Evolutionary conservation across 495 filamentous ascomycete species (phyloP), one percentile per base, ranked within the genome.

Genomic region (Aspergillus taichungensis): DNA sequence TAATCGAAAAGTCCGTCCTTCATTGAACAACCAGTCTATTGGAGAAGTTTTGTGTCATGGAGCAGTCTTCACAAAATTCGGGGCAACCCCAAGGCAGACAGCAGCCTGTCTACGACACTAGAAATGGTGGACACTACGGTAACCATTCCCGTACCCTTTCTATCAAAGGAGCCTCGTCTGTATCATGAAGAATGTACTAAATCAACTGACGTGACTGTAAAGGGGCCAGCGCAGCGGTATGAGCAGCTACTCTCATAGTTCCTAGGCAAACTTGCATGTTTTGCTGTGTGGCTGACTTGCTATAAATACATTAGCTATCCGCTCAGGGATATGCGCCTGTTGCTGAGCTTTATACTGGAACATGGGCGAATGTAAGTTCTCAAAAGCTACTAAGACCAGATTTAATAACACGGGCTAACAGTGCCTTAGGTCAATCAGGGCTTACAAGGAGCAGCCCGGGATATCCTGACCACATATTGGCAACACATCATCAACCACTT

Each of bases 401-500:
- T 24, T 24, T 24, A 2, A 41, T 31, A 40, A 38, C 54, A 40
- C 30, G 40, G 13, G 38, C 42, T 55, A 37, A 63, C 47, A 13
- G 38, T 55, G 28, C 56, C 40, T 40, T 46, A 92, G 87, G 88
- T 95, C 46, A 94, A 92, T 57, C 92, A 98, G 77, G 92, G 92
- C 38, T 80, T 98, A 34, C 84, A 82, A 50, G 92, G 90, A 43
- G 83, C 83, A 36, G 95, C 95, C 62, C 88, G 91, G 59, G 92
- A 97, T 60, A 95, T 97, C 58, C 76, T 97, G 51, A 94, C 91
- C 34, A 94, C 91, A 9, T 98, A 97, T 69, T 98, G 92, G 92
- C 94, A 97, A 62, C 88, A 97, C 55, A 87, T 87, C 37, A 95
- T 98, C 75, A 88, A 81, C 46, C 87, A 94, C 57, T 79, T 98